Evolutionary conservation across 1,284 basidiomycete genomes (phyloP).

Genomic region (Cystobasidiaceae sp.): DNA sequence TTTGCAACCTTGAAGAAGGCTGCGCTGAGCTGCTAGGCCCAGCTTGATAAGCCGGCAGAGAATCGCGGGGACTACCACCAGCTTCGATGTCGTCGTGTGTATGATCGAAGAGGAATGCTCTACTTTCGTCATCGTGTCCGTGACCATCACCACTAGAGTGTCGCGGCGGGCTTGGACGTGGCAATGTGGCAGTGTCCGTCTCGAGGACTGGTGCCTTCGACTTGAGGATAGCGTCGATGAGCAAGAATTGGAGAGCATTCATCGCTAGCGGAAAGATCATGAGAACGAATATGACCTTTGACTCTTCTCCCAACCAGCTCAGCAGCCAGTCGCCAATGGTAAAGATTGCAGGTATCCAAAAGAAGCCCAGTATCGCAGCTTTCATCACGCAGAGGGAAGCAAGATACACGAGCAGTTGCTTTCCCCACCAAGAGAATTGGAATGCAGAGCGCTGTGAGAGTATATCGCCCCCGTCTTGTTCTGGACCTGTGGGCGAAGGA

Average conservation of each 20-base stretch:
- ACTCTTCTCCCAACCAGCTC: constrained; percentile 60
- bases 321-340: constrained; percentile 74
- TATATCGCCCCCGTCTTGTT: too few species aligned
- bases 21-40: too few species aligned
- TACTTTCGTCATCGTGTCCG: constrained; percentile 50
- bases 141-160: constrained; percentile 52
- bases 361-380: constrained; percentile 67
- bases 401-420: constrained; percentile 82
- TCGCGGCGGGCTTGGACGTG: background rate
- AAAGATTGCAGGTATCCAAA: constrained; percentile 55
- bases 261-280: constrained; percentile 87
- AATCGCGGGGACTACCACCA: too few species aligned
- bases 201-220: background rate
- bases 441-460: constrained; percentile 13
- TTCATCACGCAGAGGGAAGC: constrained; percentile 84
- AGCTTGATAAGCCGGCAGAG: too few species aligned
- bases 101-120: constrained; percentile 54
- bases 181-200: background rate
- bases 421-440: constrained; percentile 61
- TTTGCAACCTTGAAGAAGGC: too few species aligned
- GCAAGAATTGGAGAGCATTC: constrained; percentile 56
- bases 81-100: background rate
- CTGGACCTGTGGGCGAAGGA: too few species aligned
- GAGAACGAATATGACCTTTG: constrained; percentile 58
- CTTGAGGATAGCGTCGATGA: constrained; percentile 48